phyloP scores from a whole-genome alignment of 1,284 basidiomycete species.

The Xerocomus minutiporus region DNA sequence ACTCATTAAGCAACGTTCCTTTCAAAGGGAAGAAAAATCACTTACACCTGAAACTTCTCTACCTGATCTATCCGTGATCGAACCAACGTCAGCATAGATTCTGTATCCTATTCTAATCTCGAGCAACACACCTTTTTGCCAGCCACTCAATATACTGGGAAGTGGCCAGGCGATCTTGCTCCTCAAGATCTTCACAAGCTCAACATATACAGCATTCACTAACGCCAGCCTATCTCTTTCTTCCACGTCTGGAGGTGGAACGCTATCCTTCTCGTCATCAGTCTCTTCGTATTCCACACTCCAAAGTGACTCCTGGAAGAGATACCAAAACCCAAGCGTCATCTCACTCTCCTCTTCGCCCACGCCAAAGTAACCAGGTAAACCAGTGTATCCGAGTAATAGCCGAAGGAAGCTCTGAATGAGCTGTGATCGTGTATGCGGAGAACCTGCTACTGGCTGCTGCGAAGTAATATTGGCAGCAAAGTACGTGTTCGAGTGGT shows the following conservation, averaged over 20 bases:
- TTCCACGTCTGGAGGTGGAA: constrained; percentile 29
- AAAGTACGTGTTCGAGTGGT: constrained; percentile 81
- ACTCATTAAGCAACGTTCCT: constrained; percentile 13
- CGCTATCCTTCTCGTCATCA: constrained; percentile 36
- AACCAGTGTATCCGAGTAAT: constrained; percentile 70
- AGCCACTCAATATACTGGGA: constrained; percentile 42
- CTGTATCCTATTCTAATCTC: background rate
- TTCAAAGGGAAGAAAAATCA: constrained; percentile 8
- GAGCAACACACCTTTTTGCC: constrained; percentile 60
- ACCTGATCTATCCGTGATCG: constrained; percentile 51
- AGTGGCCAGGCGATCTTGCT: constrained; percentile 72
- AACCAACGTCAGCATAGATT: constrained; percentile 9
- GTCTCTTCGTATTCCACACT: constrained; percentile 58
- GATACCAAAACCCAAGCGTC: constrained; percentile 83
- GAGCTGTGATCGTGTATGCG: constrained; percentile 40
- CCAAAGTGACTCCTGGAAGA: constrained; percentile 86
- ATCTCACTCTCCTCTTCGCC: constrained; percentile 86
- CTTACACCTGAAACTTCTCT: constrained; percentile 73
- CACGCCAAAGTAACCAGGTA: constrained; percentile 70
- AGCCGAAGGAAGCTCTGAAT: constrained; percentile 70
- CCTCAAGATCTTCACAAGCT: constrained; percentile 67
- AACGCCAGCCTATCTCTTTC: constrained; percentile 49
- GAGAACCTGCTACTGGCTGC: constrained; percentile 26
- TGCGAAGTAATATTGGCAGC: constrained; percentile 60
- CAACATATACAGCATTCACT: constrained; percentile 72